Conservation (phyloP, 495 filamentous ascomycete species). For the Tuber aestivum region DNA sequence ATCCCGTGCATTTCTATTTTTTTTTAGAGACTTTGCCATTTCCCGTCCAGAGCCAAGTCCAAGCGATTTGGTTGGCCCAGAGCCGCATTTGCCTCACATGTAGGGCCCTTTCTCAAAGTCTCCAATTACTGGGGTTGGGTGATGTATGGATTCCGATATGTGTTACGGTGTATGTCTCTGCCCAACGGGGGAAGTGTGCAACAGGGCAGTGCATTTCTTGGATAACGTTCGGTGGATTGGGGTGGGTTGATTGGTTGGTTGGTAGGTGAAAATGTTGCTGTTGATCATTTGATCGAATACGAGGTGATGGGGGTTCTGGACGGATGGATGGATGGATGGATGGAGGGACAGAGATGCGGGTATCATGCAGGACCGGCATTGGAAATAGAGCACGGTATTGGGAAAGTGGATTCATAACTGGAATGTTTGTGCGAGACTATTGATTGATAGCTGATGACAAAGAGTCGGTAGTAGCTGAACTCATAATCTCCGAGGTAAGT, state of each 20-base stretch:
- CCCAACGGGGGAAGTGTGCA: background rate
- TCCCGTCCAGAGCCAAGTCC: too few species aligned
- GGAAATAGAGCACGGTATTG: background rate
- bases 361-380: background rate
- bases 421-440: background rate
- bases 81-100: too few species aligned
- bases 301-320: background rate
- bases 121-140: background rate
- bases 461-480: too few species aligned
- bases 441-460: background rate
- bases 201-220: background rate
- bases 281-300: background rate
- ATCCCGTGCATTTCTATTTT: too few species aligned
- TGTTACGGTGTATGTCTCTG: background rate
- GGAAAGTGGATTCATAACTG: background rate
- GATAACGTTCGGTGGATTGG: background rate
- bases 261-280: background rate
- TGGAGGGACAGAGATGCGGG: background rate
- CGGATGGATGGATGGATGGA: background rate
- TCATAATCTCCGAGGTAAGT: background rate
- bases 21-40: too few species aligned
- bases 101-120: too few species aligned
- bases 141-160: background rate
- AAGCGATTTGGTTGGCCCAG: too few species aligned
- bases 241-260: background rate